A percentile compares a stretch with the other conserved stretches of the same genome.
These are phyloP conservation scores for Golubevia pallescens DNA, from an alignment of 1,284 basidiomycete species.

Conservation along the genomic window DNA sequence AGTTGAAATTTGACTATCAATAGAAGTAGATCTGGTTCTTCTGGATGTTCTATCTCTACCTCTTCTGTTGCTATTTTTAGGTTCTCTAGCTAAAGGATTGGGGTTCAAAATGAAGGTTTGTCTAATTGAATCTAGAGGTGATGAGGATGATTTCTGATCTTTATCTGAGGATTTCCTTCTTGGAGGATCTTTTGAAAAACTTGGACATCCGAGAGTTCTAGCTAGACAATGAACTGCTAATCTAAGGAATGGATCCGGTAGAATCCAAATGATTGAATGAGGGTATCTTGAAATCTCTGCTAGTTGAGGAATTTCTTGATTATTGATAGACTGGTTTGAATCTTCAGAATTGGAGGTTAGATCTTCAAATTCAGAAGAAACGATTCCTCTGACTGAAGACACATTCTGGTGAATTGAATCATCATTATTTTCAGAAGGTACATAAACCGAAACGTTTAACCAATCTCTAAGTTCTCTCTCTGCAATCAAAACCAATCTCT, in stretches of 20 bases:
- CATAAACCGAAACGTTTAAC: no score
- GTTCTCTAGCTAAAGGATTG: slow-evolving; percentile 28
- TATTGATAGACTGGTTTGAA: no score
- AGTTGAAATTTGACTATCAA: not conserved
- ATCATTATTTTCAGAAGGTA: no score
- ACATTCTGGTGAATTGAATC: no score
- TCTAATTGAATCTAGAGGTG: slow-evolving; percentile 6
- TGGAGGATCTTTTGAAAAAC: slow-evolving; percentile 17
- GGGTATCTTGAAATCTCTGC: slow-evolving; percentile 31
- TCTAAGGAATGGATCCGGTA: slow-evolving; percentile 38
- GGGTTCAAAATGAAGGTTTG: slow-evolving; percentile 52
- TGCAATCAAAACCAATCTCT: no score
- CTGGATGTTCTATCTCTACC: not conserved
- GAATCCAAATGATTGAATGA: slow-evolving; percentile 40
- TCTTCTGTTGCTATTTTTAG: not conserved
- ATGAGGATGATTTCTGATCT: no score
- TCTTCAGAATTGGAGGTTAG: no score
- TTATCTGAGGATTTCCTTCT: slow-evolving; percentile 28
- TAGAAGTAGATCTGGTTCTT: not conserved
- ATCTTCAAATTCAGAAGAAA: no score
- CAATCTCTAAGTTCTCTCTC: no score
- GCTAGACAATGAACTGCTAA: slow-evolving; percentile 52
- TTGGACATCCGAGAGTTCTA: slow-evolving; percentile 30
- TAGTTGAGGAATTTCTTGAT: slow-evolving; percentile 4
- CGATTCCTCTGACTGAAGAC: no score